Conservation (phyloP, 2,329 filamentous ascomycete species). For the Ophiostoma novo-ulmi region DNA sequence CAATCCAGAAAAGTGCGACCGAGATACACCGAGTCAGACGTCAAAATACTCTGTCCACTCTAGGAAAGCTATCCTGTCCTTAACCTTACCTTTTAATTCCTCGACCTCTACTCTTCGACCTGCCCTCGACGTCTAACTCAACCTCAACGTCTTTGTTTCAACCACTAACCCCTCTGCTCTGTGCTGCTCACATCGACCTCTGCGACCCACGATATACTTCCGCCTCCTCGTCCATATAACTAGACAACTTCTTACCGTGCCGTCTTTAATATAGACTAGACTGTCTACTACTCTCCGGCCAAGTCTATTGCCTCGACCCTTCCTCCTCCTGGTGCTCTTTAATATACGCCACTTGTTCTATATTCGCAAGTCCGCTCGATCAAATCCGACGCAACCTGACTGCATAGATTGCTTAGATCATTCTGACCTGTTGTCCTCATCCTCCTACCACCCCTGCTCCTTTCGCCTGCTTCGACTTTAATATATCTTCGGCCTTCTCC, state of each 20-base stretch:
- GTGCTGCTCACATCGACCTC: background rate
- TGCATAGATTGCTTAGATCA: background rate
- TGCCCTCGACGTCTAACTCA: background rate
- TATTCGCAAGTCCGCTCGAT: background rate
- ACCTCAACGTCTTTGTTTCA: background rate
- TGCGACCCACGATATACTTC: background rate
- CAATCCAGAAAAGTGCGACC: conserved; percentile 3
- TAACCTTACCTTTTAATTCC: background rate
- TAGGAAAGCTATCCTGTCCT: conserved; percentile 13
- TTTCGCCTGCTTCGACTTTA: background rate
- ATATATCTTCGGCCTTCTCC: conserved; percentile 11
- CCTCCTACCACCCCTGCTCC: background rate
- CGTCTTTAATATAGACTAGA: background rate
- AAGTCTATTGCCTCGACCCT: background rate
- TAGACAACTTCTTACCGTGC: background rate
- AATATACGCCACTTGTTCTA: conserved; percentile 5
- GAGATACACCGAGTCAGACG: conserved; percentile 3
- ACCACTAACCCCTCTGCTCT: background rate
- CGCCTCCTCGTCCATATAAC: background rate
- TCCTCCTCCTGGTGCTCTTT: background rate
- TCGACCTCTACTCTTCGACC: background rate
- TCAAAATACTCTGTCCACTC: background rate
- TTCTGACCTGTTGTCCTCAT: background rate
- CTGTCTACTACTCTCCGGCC: background rate
- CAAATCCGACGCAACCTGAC: background rate